These are phyloP conservation scores for Pseudopyrenochaeta lycopersici DNA, from an alignment of 2,329 filamentous ascomycete genomes.

Conservation along the genomic window DNA sequence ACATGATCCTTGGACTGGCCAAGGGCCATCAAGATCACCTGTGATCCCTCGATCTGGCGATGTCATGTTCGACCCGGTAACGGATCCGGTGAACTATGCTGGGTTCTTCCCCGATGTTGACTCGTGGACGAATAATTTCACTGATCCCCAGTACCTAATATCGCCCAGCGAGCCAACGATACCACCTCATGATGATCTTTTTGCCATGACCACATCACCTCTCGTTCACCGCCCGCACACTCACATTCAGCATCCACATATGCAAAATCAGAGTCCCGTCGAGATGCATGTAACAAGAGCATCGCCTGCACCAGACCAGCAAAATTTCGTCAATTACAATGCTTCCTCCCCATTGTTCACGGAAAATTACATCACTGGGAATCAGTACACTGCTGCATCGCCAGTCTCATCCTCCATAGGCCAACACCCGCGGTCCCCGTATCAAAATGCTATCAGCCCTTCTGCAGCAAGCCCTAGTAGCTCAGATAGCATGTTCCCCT, in stretches of 20 bases:
- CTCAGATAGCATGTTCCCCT: constrained; percentile 39
- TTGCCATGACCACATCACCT: constrained; percentile 23
- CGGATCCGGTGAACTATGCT: constrained; percentile 33
- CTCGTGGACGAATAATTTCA: constrained; percentile 37
- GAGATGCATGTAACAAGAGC: constrained; percentile 30
- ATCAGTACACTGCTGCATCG: constrained; percentile 27
- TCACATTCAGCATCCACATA: constrained; percentile 17
- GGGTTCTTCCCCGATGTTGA: constrained; percentile 30
- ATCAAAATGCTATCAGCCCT: constrained; percentile 34
- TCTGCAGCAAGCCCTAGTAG: constrained; percentile 41
- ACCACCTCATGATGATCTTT: constrained; percentile 33
- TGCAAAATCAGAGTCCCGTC: constrained; percentile 27
- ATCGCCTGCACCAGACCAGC: constrained; percentile 36
- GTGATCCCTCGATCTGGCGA: constrained; percentile 38
- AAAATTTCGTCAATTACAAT: constrained; percentile 40
- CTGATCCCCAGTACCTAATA: constrained; percentile 34
- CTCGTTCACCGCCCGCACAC: constrained; percentile 20
- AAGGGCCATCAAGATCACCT: constrained; percentile 37
- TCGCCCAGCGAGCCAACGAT: constrained; percentile 39
- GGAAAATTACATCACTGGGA: constrained; percentile 29
- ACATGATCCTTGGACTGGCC: constrained; percentile 44
- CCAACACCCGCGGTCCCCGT: constrained; percentile 24
- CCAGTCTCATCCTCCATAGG: constrained; percentile 33
- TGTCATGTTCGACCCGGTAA: constrained; percentile 42
- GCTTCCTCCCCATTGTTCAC: constrained; percentile 34